A percentile compares a stretch with the other conserved stretches of the same genome.
These are phyloP conservation scores for Penicillium samsonianum DNA, from an alignment of 495 filamentous ascomycete species.

Conservation along the genomic window DNA sequence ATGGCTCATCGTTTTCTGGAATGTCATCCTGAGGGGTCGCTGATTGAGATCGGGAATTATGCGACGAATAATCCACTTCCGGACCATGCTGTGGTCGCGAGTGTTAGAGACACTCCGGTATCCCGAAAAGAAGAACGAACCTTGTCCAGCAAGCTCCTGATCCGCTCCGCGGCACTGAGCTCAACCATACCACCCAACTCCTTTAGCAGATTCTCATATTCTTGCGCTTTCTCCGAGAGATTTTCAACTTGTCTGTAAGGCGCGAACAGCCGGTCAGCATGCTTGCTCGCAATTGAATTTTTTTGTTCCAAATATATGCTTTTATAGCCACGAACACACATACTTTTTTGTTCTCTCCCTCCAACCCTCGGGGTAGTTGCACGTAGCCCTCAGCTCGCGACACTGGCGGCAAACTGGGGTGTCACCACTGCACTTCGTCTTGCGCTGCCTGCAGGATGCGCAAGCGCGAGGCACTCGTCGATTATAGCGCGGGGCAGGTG, in stretches of 20 bases:
- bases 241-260: constrained; percentile 42
- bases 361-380: constrained; percentile 59
- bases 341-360: constrained; percentile 59
- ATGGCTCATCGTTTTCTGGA: constrained; percentile 18
- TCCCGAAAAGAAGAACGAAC: constrained; percentile 21
- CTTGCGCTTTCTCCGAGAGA: constrained; percentile 48
- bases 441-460: constrained; percentile 70
- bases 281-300: not conserved
- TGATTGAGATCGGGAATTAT: constrained; percentile 36
- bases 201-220: constrained; percentile 51
- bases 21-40: constrained; percentile 38
- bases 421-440: constrained; percentile 63
- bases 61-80: constrained; percentile 31
- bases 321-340: constrained; percentile 7
- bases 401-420: constrained; percentile 62
- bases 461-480: constrained; percentile 59
- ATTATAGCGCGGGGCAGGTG: constrained; percentile 38
- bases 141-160: constrained; percentile 45
- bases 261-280: constrained; percentile 12
- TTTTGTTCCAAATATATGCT: constrained; percentile 3
- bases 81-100: constrained; percentile 18
- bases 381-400: constrained; percentile 49
- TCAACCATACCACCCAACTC: constrained; percentile 41
- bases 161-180: constrained; percentile 35
- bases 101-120: not conserved